Conservation (phyloP, 1,139 yeast species). For the Taphrina sp. region DNA sequence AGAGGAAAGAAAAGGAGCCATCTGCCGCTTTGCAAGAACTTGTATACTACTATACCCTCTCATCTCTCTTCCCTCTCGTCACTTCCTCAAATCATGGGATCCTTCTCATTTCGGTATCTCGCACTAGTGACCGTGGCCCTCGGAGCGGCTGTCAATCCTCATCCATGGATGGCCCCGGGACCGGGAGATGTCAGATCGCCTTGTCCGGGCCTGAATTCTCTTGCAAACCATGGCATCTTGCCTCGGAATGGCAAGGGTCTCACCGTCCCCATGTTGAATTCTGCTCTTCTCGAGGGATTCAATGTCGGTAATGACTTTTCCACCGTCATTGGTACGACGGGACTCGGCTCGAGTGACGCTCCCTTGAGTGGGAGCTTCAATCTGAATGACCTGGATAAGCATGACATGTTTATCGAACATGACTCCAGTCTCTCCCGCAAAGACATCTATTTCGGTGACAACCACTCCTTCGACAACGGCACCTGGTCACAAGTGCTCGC, state of each 20-base stretch:
- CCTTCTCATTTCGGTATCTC: too few relatives aligned
- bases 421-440: conserved; percentile 15
- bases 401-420: conserved; percentile 24
- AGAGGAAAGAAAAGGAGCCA: too few relatives aligned
- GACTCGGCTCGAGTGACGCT: conserved; percentile 3
- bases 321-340: conserved; percentile 15
- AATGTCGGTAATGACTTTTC: conserved; percentile 26
- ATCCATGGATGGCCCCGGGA: conserved; percentile 27
- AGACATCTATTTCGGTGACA: conserved; percentile 14
- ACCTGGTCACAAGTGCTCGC: conserved; percentile 21
- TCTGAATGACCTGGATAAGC: conserved; percentile 21
- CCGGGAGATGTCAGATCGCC: conserved; percentile 26
- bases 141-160: conserved; percentile 26
- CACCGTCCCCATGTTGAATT: conserved; percentile 4
- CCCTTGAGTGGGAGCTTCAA: conserved; percentile 17
- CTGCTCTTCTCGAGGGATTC: conserved; percentile 17
- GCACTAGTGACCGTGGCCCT: neutral
- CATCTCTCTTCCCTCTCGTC: too few relatives aligned
- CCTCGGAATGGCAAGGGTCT: conserved; percentile 18
- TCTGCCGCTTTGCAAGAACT: too few relatives aligned
- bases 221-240: conserved; percentile 26
- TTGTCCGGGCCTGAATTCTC: conserved; percentile 23
- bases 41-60: too few relatives aligned
- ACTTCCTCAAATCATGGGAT: too few relatives aligned
- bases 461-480: conserved; percentile 19